Evolutionary conservation across 2,329 filamentous ascomycete species (phyloP), one percentile per base, ranked within the genome.

Genomic region (Aspergillus aculeatus): DNA sequence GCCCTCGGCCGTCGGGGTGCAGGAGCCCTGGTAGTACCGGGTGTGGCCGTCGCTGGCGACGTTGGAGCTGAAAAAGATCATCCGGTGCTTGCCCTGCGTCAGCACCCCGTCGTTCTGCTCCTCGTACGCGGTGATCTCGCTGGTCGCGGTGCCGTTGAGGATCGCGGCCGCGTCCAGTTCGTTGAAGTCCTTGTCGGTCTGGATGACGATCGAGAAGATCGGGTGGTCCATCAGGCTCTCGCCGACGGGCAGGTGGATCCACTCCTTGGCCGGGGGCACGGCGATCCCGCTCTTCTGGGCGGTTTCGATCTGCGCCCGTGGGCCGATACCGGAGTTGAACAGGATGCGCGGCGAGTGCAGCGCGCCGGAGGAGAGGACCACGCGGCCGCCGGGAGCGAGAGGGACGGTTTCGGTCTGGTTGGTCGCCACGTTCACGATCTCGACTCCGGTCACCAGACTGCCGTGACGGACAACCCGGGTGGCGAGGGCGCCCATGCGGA

Each of bases 301-400:
- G 21, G 76, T 71, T 47, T 72, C 71, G 50, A 82, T 77, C 68
- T 81, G 78, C 50, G 76, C 77, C 54, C 74, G 73, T 21, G 86
- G 87, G 4, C 88, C 89, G 63, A 89, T 91, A 65, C 89, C 52
- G 31, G 60, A 66, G 63, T 87, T 82, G 74, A 90, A 80, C 2
- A 91, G 81, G 51, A 92, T 78, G 74, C 89, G 89, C 16, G 87
- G 80, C 2, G 86, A 86, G 19, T 86, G 87, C 62, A 91, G 89
- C 1, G 88, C 79, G 50, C 89, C 89, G 1, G 87, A 84, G 19
- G 88, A 84, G 35, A 91, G 77, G 65, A 91, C 83, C 48, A 91
- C 87, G 54, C 87, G 83, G 10, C 89, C 89, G 12, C 82, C 73
- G 4, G 80, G 68, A 21, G 86, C 86, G 16, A 54, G 38, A 7